Evolutionary conservation across 2,329 filamentous ascomycete genomes (phyloP), one percentile per base, ranked within the genome.

Genomic region (Drechslera avenae): DNA sequence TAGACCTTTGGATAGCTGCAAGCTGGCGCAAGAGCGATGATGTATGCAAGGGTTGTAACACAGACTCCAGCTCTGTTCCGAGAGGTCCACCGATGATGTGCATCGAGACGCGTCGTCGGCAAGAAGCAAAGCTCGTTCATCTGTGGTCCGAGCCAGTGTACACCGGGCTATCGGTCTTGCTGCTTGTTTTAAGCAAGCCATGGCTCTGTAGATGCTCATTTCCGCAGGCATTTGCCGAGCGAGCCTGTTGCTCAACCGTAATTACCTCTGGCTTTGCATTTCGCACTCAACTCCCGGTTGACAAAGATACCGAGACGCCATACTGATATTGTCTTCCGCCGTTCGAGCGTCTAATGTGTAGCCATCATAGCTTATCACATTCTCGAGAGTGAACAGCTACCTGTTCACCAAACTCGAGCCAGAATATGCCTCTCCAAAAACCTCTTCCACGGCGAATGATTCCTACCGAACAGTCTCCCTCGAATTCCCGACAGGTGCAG

Each of bases 381-480:
- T 26, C 12, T 16, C 28, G 17, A 39, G 17, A 39, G 17, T 37
- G 37, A 44, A n/a, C 3, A 31, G 31, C 19, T 41, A 6, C 14
- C 30, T 17, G 14, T 23, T n/a, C 7, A 43, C 13, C 32, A 47
- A 33, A 0, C 13, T 17, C n/a, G 19, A 13, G 9, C 50, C 54
- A 43, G 18, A 40, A 7, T 16, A 64, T 64, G 62, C 60, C 60
- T 47, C 36, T 64, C 28, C 60, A 64, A 18, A 65, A 60, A 30
- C 36, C 50, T 30, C 54, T 50, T 17, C 53, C 53, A 12, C 44
- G 51, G 14, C 56, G 52, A 12, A 31, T 31, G 18, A 18, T 53
- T 42, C 32, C 17, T 47, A 28, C 37, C 6, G 34, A 50, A 31
- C 39, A 45, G 18, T 46, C 39, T 7, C 2, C 31, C 2, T 26